Conservation (phyloP, 1,284 basidiomycete species). For the Ceratobasidium theobromae region DNA sequence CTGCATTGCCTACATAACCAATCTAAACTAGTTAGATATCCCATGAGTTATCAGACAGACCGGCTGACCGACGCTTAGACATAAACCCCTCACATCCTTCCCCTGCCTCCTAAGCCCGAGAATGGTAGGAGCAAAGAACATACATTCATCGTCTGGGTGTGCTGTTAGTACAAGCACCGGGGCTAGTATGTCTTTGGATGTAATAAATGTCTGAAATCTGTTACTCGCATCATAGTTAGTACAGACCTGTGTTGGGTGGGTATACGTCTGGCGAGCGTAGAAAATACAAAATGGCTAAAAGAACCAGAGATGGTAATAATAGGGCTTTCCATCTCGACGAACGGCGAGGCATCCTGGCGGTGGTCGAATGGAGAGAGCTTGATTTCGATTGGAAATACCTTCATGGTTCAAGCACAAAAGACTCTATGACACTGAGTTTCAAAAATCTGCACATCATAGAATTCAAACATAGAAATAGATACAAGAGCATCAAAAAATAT, state of each 20-base stretch:
- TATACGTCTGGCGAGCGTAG: not conserved
- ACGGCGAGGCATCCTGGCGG: not conserved
- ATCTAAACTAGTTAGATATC: not conserved
- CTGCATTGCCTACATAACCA: constrained; percentile 63
- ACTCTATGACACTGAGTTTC: too few species aligned
- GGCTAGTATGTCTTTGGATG: constrained; percentile 12
- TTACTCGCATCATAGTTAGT: too few species aligned
- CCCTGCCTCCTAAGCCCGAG: constrained; percentile 51
- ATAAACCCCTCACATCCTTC: constrained; percentile 46
- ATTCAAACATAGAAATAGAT: not conserved
- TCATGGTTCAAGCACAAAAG: too few species aligned
- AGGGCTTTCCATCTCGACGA: not conserved
- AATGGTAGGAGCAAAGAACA: constrained; percentile 88
- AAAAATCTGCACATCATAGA: too few species aligned
- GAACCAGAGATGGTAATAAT: not conserved
- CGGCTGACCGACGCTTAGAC: constrained; percentile 52
- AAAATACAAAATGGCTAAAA: not conserved
- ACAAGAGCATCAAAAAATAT: too few species aligned
- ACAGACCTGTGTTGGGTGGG: not conserved
- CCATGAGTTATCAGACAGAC: constrained; percentile 58
- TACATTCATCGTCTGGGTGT: constrained; percentile 89
- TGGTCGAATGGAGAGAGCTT: not conserved
- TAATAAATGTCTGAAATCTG: not conserved
- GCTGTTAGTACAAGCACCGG: constrained; percentile 73
- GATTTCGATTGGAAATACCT: too few species aligned